Evolutionary conservation across 2,329 filamentous ascomycete species (phyloP), one percentile per base, ranked within the genome.

Genomic region (Emydomyces testavorans): DNA sequence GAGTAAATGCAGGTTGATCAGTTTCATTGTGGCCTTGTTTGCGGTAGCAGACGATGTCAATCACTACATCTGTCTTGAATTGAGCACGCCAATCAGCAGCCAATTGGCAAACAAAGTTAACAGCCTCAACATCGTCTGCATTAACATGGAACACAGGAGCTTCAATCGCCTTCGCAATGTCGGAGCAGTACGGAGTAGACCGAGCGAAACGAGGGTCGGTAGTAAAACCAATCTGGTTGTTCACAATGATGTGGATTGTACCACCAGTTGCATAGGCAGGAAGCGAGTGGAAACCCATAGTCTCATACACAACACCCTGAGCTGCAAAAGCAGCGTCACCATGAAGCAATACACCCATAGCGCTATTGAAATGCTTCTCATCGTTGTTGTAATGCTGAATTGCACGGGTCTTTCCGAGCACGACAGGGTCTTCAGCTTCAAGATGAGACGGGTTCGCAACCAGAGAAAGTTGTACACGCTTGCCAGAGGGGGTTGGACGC

Each of bases 211-310:
- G 87, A 57, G 92, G 92, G 64, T 98, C 92, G 18, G 92, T 98
- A 46, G 92, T 98, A 76, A 98, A 98, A 68, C 92, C 92, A 66
- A 98, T 98, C 76, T 98, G 92, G 78, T 98, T 98, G 80, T 98
- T 98, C 58, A 96, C 90, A 51, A 98, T 82, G 56, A 98, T 76
- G 71, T 98, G 92, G 60, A 98, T 85, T 50, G 92, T 98, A 63
- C 92, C 92, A 60, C 92, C 92, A 46, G 92, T 96, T 41, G 93
- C 94, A 73, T 95, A 98, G 57, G 85, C 86, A 24, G 92, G 92
- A 31, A 98, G 80, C 45, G 87, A 84, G 72, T 94, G 85, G 80
- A 98, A 95, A 54, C 92, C 92, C 69, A 98, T 85, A 61, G 89
- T 96, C 71, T 98, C 92, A 70, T 98, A 98, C 54, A 98, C 92